Conservation (phyloP, 2,329 filamentous ascomycete genomes). For the Ophiostoma perfectum region DNA sequence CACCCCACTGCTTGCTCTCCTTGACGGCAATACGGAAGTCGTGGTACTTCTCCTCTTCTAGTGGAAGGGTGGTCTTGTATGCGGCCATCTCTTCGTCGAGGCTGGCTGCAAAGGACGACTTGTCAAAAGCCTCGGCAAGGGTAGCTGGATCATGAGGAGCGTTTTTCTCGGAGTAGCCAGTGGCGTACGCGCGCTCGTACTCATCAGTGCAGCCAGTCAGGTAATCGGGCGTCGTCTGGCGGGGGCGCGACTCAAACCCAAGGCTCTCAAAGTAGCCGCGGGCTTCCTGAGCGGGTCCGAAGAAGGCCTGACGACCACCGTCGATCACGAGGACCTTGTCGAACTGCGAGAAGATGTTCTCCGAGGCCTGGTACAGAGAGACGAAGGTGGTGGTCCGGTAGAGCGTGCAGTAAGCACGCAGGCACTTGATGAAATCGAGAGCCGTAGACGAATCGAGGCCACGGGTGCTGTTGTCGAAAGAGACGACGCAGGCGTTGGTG, state of each 20-base stretch:
- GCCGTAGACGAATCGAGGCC: slow-evolving; percentile 53
- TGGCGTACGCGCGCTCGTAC: slow-evolving; percentile 72
- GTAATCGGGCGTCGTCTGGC: slow-evolving; percentile 77
- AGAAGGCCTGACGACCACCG: slow-evolving; percentile 68
- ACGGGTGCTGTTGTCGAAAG: slow-evolving; percentile 65
- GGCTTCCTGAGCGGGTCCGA: slow-evolving; percentile 62
- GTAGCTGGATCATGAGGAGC: slow-evolving; percentile 63
- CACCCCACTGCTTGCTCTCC: slow-evolving; percentile 72
- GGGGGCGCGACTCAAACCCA: slow-evolving; percentile 67
- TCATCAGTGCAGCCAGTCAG: slow-evolving; percentile 76
- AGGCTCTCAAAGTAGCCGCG: slow-evolving; percentile 70
- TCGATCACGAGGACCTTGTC: slow-evolving; percentile 83
- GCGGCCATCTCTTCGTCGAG: slow-evolving; percentile 61
- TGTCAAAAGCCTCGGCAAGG: slow-evolving; percentile 63
- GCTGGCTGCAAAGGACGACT: slow-evolving; percentile 53
- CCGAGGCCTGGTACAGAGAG: slow-evolving; percentile 77
- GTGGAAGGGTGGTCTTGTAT: slow-evolving; percentile 60
- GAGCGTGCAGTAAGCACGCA: slow-evolving; percentile 76
- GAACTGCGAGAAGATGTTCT: slow-evolving; percentile 73
- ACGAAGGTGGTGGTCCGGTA: slow-evolving; percentile 82
- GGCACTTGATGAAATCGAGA: slow-evolving; percentile 51
- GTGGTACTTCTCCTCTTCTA: slow-evolving; percentile 62
- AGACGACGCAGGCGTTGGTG: slow-evolving; percentile 63
- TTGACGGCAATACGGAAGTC: slow-evolving; percentile 71
- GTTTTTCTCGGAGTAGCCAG: slow-evolving; percentile 59